Percentiles rank a stretch among this genome's conserved stretches.
Evolutionary conservation across 345 rosid species (phyloP).

Genomic region (Populus euphratica): DNA sequence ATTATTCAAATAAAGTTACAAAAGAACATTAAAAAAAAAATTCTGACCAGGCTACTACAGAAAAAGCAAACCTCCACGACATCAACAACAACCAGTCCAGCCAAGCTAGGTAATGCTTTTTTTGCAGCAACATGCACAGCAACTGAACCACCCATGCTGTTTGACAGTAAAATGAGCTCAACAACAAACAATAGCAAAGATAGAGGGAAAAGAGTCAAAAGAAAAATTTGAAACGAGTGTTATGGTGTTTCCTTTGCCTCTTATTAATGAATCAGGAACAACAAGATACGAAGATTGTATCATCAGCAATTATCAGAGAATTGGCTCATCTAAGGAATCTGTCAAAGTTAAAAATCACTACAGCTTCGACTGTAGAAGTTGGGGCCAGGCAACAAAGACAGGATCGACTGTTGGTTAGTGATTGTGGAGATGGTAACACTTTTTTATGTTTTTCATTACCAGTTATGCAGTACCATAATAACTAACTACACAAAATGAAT

Average conservation of each 20-base stretch:
- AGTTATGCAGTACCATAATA: not conserved
- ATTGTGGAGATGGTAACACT: not conserved
- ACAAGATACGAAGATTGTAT: not conserved
- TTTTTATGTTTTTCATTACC: not conserved
- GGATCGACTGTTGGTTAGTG: not conserved
- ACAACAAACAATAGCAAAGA: not conserved
- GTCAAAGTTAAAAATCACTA: not conserved
- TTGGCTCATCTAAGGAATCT: not conserved
- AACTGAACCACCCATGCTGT: conserved; percentile 97
- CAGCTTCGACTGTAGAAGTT: not conserved
- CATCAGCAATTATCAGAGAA: not conserved
- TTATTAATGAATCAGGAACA: not conserved
- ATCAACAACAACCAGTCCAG: conserved; percentile 88
- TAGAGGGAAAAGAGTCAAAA: not conserved
- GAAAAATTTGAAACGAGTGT: not conserved
- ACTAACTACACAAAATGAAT: not conserved
- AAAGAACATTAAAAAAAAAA: conserved; percentile 20
- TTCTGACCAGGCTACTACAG: not conserved
- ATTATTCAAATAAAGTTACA: conserved; percentile 11
- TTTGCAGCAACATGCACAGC: conserved; percentile 94
- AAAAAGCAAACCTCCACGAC: conserved; percentile 82
- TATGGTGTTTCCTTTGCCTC: not conserved
- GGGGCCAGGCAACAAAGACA: not conserved
- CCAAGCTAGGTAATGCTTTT: conserved; percentile 60
- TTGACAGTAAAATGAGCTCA: conserved; percentile 11